Conservation (phyloP, 2,329 filamentous ascomycete species). For the Aureobasidium musti region DNA sequence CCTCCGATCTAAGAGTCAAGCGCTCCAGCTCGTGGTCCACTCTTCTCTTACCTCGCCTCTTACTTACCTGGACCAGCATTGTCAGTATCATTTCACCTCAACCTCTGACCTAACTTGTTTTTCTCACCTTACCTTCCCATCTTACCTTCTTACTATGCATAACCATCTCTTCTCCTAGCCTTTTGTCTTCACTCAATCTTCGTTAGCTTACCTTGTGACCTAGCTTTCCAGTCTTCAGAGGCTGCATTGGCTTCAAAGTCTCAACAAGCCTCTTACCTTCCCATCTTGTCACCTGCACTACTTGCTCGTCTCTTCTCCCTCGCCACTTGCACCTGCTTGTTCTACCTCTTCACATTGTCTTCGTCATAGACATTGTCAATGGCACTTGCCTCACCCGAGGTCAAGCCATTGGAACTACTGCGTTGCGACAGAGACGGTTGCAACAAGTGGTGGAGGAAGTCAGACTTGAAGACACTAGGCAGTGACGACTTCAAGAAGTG, state of each 20-base stretch:
- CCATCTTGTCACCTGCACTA: background rate
- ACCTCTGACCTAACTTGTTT: background rate
- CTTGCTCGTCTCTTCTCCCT: background rate
- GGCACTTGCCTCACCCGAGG: background rate
- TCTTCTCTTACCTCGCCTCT: background rate
- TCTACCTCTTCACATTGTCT: background rate
- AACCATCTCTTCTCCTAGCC: background rate
- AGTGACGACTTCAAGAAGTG: background rate
- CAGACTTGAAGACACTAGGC: background rate
- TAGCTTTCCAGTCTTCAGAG: background rate
- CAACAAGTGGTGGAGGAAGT: background rate
- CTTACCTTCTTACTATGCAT: background rate
- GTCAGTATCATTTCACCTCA: background rate
- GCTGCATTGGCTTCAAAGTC: background rate
- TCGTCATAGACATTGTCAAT: background rate
- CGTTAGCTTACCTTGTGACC: background rate
- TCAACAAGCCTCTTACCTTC: background rate
- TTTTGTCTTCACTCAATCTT: background rate
- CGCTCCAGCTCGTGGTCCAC: background rate
- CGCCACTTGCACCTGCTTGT: too few relatives aligned
- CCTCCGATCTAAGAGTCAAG: background rate
- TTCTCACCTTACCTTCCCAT: background rate
- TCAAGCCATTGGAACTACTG: background rate
- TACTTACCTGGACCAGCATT: background rate
- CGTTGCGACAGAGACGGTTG: background rate